Evolutionary conservation across 2,329 filamentous ascomycete genomes (phyloP).

Genomic region (Penicillium frequentans): DNA sequence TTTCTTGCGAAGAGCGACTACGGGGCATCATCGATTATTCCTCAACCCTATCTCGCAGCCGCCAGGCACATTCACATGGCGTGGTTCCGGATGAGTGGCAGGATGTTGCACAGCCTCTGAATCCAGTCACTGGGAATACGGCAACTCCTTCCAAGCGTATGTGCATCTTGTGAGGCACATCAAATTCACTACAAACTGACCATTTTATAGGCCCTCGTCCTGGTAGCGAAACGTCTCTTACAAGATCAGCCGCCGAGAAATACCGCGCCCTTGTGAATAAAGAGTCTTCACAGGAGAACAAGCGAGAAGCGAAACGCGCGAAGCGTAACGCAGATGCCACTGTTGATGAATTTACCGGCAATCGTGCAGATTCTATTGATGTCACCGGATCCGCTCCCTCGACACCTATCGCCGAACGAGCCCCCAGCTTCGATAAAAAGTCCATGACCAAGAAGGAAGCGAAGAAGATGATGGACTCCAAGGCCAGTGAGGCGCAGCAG

Average conservation of each 20-base stretch:
- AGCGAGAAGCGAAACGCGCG: slow-evolving; percentile 65
- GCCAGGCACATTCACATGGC: slow-evolving; percentile 78
- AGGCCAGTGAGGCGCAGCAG: slow-evolving; percentile 73
- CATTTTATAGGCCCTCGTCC: slow-evolving; percentile 34
- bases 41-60: slow-evolving; percentile 65
- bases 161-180: slow-evolving; percentile 7
- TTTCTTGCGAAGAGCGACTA: slow-evolving; percentile 78
- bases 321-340: slow-evolving; percentile 60
- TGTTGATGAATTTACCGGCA: slow-evolving; percentile 50
- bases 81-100: slow-evolving; percentile 73
- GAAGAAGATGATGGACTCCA: slow-evolving; percentile 70
- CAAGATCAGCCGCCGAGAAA: slow-evolving; percentile 47
- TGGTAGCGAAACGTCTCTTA: slow-evolving; percentile 42
- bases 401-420: slow-evolving; percentile 45
- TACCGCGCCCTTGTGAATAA: slow-evolving; percentile 64
- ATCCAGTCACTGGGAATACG: slow-evolving; percentile 37
- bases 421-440: slow-evolving; percentile 64
- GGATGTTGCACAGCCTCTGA: slow-evolving; percentile 59
- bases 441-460: slow-evolving; percentile 84
- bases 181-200: slow-evolving; percentile 8
- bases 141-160: slow-evolving; percentile 43
- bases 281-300: slow-evolving; percentile 73
- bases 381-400: slow-evolving; percentile 63
- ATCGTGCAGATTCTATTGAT: slow-evolving; percentile 57
- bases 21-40: slow-evolving; percentile 77